These are phyloP conservation scores for Clitoria ternatea DNA, from an alignment of 306 rosid species.

Conservation along the genomic window DNA sequence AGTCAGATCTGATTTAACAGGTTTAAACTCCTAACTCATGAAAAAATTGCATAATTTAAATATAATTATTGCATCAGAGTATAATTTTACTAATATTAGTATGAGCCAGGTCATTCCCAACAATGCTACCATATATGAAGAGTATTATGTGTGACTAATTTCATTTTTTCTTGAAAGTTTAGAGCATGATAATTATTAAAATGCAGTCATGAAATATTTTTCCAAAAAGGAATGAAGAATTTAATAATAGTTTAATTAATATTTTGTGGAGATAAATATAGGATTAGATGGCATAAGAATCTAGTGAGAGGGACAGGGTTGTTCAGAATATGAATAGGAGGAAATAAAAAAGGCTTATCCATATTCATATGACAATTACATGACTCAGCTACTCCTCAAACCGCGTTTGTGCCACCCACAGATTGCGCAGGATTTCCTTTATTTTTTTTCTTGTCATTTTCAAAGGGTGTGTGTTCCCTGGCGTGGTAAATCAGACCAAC, in stretches of 20 bases:
- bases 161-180: background rate
- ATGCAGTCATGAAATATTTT: background rate
- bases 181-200: background rate
- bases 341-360: background rate
- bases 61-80: too few species aligned
- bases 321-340: background rate
- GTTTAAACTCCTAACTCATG: background rate
- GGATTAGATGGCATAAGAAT: background rate
- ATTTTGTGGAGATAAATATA: background rate
- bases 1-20: background rate
- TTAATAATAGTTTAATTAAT: background rate
- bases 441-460: background rate
- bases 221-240: background rate
- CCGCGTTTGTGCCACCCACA: background rate
- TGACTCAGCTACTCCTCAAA: slow-evolving; percentile 1
- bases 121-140: background rate
- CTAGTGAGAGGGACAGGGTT: background rate
- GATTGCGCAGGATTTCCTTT: background rate
- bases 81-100: background rate
- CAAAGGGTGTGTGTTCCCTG: too few species aligned
- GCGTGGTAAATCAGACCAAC: too few species aligned
- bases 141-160: background rate
- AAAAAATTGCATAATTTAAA: too few species aligned
- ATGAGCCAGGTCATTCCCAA: background rate
- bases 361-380: slow-evolving; percentile 11